Evolutionary conservation across 768 basidiomycete genomes (phyloP).

Genomic region (Leccinum truebloodii): DNA sequence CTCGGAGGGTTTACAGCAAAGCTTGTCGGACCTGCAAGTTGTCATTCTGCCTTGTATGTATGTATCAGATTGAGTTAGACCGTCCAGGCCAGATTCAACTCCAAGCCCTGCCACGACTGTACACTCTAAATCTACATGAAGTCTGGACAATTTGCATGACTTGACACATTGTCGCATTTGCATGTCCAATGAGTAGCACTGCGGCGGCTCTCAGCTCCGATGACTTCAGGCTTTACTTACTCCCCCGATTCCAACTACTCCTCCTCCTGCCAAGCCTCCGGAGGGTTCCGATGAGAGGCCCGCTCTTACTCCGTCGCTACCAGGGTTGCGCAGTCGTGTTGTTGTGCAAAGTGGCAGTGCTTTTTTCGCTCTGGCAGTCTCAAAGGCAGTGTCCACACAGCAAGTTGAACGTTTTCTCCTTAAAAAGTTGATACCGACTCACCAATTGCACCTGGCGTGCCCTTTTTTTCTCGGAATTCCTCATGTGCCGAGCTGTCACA

Average conservation of each 20-base stretch:
- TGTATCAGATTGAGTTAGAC: background rate
- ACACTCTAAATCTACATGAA: too few relatives aligned
- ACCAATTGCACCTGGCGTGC: background rate
- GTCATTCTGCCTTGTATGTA: background rate
- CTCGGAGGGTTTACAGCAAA: background rate
- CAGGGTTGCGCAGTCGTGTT: constrained; percentile 1
- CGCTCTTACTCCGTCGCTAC: background rate
- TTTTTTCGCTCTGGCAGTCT: too few relatives aligned
- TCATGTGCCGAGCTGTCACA: constrained; percentile 8
- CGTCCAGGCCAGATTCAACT: background rate
- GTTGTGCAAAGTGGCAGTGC: background rate
- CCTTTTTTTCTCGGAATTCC: too few relatives aligned
- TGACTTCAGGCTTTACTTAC: background rate
- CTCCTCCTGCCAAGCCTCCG: background rate
- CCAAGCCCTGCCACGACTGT: too few relatives aligned
- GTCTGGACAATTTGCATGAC: too few relatives aligned
- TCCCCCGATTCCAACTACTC: background rate
- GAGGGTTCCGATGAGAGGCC: background rate
- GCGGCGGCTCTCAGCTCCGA: background rate
- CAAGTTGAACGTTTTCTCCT: background rate
- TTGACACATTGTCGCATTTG: too few relatives aligned
- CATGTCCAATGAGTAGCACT: too few relatives aligned
- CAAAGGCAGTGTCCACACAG: background rate
- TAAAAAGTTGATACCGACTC: background rate
- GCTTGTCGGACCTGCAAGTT: constrained; percentile 10